A percentile compares a stretch with the other conserved stretches of the same genome.
Conservation (phyloP, 306 rosid species). For the Corylus avellana region DNA sequence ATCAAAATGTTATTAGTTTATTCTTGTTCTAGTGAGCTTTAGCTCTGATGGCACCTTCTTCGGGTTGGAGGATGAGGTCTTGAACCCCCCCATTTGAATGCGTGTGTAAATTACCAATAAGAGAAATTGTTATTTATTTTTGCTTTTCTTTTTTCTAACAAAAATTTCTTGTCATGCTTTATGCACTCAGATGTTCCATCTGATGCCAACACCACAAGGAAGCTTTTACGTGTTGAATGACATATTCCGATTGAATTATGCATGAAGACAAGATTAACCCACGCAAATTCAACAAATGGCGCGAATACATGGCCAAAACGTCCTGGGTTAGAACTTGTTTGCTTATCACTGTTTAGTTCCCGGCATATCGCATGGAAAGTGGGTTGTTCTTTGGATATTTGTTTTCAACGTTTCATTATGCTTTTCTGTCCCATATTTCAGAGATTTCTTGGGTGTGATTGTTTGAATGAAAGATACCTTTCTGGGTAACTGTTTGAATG, state of each 20-base stretch:
- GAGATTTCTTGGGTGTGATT: constrained; percentile 43
- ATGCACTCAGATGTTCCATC: constrained; percentile 87
- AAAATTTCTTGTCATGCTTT: constrained; percentile 17
- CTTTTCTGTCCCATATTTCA: constrained; percentile 13
- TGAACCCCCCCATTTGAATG: background rate
- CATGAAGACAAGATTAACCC: constrained; percentile 47
- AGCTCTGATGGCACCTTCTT: background rate
- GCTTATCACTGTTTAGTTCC: constrained; percentile 33
- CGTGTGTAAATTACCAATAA: background rate
- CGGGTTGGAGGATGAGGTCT: background rate
- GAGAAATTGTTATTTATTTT: background rate
- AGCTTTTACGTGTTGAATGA: constrained; percentile 90
- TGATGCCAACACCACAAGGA: constrained; percentile 89
- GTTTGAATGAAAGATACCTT: constrained; percentile 33
- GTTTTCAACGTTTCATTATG: constrained; percentile 39
- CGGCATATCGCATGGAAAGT: constrained; percentile 40
- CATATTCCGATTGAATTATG: constrained; percentile 93
- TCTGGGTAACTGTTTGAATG: constrained; percentile 35
- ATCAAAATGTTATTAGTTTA: background rate
- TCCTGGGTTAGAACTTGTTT: constrained; percentile 19
- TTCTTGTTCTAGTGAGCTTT: background rate
- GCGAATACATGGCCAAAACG: constrained; percentile 26
- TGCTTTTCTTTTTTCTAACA: background rate
- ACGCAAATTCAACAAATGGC: background rate
- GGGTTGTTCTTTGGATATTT: constrained; percentile 36